phyloP scores from a whole-genome alignment of 345 rosid species.

The Boechera divaricarpa region DNA sequence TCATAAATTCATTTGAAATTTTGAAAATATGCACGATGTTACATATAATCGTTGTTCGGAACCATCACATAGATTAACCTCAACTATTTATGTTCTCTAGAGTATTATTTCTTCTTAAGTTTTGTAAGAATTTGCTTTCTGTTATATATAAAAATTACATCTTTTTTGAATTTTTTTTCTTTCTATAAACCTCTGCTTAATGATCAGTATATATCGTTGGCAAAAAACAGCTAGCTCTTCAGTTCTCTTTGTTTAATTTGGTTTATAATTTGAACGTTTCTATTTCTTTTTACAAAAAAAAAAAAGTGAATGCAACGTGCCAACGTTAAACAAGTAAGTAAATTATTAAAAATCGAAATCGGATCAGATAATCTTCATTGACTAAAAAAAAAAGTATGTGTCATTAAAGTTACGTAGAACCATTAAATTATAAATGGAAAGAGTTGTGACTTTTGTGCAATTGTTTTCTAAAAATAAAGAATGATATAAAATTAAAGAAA shows the following conservation, averaged over 20 bases:
- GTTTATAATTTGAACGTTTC: neutral
- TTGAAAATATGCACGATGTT: neutral
- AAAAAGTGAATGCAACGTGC: neutral
- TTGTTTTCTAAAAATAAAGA: neutral
- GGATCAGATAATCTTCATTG: no score
- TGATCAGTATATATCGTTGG: neutral
- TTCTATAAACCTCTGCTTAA: neutral
- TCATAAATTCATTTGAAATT: neutral
- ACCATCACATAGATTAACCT: neutral
- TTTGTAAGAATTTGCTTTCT: no score
- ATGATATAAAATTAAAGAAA: neutral
- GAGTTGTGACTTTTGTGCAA: conserved; percentile 18
- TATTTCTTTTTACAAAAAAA: neutral
- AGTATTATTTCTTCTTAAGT: no score
- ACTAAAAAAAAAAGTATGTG: no score
- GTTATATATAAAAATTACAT: no score
- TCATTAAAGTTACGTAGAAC: no score
- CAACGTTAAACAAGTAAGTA: neutral
- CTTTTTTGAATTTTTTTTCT: no score
- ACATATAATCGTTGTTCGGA: neutral
- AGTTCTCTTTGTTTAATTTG: neutral
- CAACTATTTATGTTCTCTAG: no score
- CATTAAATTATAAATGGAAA: neutral
- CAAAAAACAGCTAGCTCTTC: neutral
- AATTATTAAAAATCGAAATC: no score